phyloP scores from a whole-genome alignment of 164 flowering plant species.

The Taxillus chinensis region DNA sequence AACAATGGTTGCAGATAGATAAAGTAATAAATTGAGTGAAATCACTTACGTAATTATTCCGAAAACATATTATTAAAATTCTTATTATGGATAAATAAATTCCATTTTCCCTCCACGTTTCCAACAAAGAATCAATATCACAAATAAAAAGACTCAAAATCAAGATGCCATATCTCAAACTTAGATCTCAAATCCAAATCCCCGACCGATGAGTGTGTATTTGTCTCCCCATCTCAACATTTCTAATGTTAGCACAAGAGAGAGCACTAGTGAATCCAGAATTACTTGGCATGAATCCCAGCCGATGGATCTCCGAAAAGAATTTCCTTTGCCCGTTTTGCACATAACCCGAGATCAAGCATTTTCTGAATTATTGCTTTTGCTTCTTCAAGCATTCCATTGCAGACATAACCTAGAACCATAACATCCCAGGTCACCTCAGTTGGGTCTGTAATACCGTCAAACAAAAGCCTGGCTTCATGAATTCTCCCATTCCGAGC shows the following conservation, averaged over 20 bases:
- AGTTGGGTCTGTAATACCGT: constrained; percentile 24
- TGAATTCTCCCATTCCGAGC: constrained; percentile 29
- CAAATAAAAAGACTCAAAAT: too few relatives aligned
- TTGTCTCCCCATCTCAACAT: constrained; percentile 27
- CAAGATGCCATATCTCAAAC: too few relatives aligned
- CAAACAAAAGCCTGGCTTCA: constrained; percentile 27
- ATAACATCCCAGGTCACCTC: constrained; percentile 33
- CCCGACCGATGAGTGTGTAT: constrained; percentile 23
- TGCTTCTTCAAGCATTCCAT: constrained; percentile 38
- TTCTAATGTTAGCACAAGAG: constrained; percentile 32
- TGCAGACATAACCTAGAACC: constrained; percentile 31
- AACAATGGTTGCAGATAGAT: too few relatives aligned
- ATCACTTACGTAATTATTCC: too few relatives aligned
- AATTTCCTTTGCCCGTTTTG: constrained; percentile 22
- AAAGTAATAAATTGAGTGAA: too few relatives aligned
- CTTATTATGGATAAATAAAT: too few relatives aligned
- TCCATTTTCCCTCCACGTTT: too few relatives aligned
- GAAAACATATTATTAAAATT: too few relatives aligned
- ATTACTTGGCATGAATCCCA: constrained; percentile 27
- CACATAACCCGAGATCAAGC: constrained; percentile 36
- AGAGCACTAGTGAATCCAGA: constrained; percentile 33
- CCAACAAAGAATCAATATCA: too few relatives aligned
- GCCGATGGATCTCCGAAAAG: constrained; percentile 26
- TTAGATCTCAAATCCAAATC: too few relatives aligned
- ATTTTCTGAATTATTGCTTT: constrained; percentile 23